A percentile compares a stretch with the other conserved stretches of the same genome.
These are phyloP conservation scores for Botrytis squamosa DNA, from an alignment of 2,329 filamentous ascomycete genomes.

Conservation along the genomic window DNA sequence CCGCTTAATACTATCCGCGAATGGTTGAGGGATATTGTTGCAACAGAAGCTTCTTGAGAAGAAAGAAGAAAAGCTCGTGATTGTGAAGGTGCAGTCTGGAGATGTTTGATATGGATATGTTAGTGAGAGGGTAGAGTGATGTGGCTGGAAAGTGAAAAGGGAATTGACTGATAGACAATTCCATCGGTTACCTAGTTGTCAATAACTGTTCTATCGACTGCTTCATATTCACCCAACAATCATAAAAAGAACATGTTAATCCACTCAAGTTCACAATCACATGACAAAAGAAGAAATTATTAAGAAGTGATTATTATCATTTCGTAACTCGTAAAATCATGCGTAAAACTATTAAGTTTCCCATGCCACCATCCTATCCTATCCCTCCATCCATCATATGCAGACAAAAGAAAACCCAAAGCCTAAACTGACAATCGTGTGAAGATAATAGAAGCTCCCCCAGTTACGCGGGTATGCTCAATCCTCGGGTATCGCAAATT, in stretches of 20 bases:
- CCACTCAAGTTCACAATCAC: background rate
- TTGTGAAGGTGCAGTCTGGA: too few relatives aligned
- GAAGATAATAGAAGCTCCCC: conserved; percentile 13
- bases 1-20: background rate
- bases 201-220: background rate
- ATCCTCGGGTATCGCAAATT: conserved; percentile 18
- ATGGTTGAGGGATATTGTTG: background rate
- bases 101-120: too few relatives aligned
- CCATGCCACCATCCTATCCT: background rate
- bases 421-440: conserved; percentile 1
- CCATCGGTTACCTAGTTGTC: too few relatives aligned
- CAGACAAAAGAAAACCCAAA: background rate
- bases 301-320: conserved; percentile 9
- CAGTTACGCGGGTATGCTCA: conserved; percentile 3
- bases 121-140: background rate
- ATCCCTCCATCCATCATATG: background rate
- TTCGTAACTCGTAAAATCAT: conserved; percentile 13
- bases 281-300: background rate
- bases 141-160: background rate
- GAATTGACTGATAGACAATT: too few relatives aligned
- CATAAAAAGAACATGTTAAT: background rate
- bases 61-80: background rate
- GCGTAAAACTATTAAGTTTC: background rate
- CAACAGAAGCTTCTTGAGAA: background rate
- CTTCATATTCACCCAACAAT: background rate